Percentiles rank a stretch among this genome's conserved stretches.
These are phyloP conservation scores for Nicotiana attenuata DNA, from an alignment of 257 asterid species.

Conservation along the genomic window DNA sequence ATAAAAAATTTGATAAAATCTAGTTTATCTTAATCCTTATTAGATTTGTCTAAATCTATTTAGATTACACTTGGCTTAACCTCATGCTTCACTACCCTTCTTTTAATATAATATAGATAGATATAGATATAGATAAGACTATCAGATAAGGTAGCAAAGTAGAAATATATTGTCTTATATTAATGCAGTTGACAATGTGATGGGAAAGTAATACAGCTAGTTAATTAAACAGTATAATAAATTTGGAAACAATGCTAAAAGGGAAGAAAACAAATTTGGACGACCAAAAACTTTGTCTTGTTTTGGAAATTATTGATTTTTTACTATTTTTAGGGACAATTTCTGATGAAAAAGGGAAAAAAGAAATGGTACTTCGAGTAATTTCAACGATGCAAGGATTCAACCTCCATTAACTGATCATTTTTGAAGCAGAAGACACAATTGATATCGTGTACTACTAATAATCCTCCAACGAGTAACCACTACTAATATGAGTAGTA, in stretches of 20 bases:
- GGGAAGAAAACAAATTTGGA: background rate
- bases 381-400: background rate
- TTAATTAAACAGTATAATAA: background rate
- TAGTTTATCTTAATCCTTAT: no score
- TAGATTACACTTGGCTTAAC: no score
- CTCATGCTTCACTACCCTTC: no score
- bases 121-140: no score
- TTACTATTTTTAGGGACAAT: background rate
- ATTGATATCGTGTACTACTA: no score
- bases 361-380: background rate
- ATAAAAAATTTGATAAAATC: no score
- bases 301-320: background rate
- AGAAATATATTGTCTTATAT: background rate
- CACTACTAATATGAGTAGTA: no score
- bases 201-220: background rate
- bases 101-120: no score
- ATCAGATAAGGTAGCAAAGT: background rate
- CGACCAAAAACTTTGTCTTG: background rate
- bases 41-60: no score
- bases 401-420: background rate
- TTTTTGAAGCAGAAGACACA: background rate
- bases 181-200: background rate
- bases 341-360: background rate
- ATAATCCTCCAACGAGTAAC: no score
- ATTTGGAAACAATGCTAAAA: background rate